Evolutionary conservation across 1,284 basidiomycete species (phyloP).

Genomic region (Cerioporus squamosus): DNA sequence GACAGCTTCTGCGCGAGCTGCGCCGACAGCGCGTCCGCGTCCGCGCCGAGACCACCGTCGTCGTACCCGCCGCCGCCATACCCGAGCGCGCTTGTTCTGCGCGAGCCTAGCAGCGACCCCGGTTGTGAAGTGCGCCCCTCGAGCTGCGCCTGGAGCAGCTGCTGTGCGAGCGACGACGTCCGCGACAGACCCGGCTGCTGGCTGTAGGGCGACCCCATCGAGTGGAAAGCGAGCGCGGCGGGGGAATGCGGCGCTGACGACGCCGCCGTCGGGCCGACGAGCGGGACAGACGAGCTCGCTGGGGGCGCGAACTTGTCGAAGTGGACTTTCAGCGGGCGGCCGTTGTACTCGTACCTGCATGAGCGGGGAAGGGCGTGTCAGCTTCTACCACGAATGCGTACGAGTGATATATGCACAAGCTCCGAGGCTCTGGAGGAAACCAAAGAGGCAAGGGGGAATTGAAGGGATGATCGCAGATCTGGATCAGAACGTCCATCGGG

Average conservation of each 20-base stretch:
- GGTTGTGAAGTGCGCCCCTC: slow-evolving; percentile 10
- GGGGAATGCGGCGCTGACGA: slow-evolving; percentile 34
- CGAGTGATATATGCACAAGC: too few relatives aligned
- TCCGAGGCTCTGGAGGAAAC: background rate
- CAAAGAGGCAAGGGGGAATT: background rate
- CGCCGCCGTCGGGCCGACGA: slow-evolving; percentile 30
- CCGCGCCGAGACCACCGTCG: background rate
- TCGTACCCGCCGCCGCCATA: slow-evolving; percentile 10
- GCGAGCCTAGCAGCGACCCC: slow-evolving; percentile 7
- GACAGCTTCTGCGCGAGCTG: slow-evolving; percentile 20
- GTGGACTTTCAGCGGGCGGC: slow-evolving; percentile 84
- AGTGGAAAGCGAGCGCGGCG: slow-evolving; percentile 3
- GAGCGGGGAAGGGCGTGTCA: background rate
- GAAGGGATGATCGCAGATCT: background rate
- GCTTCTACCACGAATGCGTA: background rate
- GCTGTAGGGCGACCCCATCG: background rate
- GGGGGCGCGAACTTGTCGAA: slow-evolving; percentile 75
- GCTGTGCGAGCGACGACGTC: slow-evolving; percentile 25
- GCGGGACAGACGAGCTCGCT: slow-evolving; percentile 30
- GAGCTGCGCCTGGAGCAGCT: slow-evolving; percentile 21
- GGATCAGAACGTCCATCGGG: background rate
- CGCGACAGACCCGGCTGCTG: slow-evolving; percentile 13
- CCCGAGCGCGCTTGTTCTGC: slow-evolving; percentile 7
- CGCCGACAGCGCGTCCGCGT: slow-evolving; percentile 8
- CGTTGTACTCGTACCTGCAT: slow-evolving; percentile 83